Percentiles rank a stretch among this genome's conserved stretches.
Evolutionary conservation across 495 filamentous ascomycete species (phyloP).

Genomic region (Eremomyces bilateralis): DNA sequence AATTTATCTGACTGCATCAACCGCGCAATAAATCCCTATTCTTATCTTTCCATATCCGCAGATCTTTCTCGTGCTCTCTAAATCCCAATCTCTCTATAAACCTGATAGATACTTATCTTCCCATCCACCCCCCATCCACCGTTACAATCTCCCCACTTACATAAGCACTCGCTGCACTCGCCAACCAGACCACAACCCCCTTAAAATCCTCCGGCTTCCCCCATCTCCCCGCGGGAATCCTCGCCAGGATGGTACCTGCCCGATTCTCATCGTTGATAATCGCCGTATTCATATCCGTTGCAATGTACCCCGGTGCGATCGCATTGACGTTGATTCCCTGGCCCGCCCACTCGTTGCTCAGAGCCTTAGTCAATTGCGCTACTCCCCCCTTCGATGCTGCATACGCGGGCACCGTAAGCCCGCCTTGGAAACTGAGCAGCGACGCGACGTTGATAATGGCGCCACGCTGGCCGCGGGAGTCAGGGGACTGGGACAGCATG

Average conservation of each 20-base stretch:
- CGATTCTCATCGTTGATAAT: slow-evolving; percentile 50
- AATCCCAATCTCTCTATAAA: too few species aligned
- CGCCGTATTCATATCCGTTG: slow-evolving; percentile 80
- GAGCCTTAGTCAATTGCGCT: slow-evolving; percentile 65
- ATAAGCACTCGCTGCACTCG: slow-evolving; percentile 53
- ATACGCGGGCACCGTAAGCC: slow-evolving; percentile 78
- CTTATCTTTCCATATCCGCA: too few species aligned
- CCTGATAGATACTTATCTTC: too few species aligned
- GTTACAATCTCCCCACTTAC: slow-evolving; percentile 61
- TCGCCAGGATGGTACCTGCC: slow-evolving; percentile 47
- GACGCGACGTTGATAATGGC: slow-evolving; percentile 74
- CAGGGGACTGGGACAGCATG: slow-evolving; percentile 39
- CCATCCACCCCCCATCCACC: slow-evolving; percentile 93
- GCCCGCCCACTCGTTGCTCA: slow-evolving; percentile 70
- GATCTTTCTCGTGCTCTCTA: too few species aligned
- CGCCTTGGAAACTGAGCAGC: slow-evolving; percentile 76
- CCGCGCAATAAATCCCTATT: too few species aligned
- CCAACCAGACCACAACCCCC: slow-evolving; percentile 59
- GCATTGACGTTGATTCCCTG: slow-evolving; percentile 37
- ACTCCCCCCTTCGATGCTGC: slow-evolving; percentile 77
- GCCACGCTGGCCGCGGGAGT: slow-evolving; percentile 37
- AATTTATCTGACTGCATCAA: too few species aligned
- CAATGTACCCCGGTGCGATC: slow-evolving; percentile 48
- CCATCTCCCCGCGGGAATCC: slow-evolving; percentile 79
- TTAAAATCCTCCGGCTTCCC: slow-evolving; percentile 77